Evolutionary conservation across 768 basidiomycete genomes (phyloP).

Genomic region (Russula virescens): DNA sequence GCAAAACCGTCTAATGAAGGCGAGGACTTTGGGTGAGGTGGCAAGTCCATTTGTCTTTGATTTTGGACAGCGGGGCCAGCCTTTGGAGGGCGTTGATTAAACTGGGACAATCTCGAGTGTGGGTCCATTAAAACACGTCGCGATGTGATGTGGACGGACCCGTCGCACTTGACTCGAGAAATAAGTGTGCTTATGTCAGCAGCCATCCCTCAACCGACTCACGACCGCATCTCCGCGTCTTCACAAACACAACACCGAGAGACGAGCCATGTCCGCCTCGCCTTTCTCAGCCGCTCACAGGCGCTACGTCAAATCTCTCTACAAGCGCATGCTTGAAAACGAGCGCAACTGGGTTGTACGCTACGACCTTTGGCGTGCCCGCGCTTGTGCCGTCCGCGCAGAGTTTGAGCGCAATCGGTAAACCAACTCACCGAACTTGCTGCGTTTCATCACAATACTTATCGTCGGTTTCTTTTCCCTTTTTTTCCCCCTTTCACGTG

Average conservation of each 20-base stretch:
- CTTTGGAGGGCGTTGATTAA: slow-evolving; percentile 66
- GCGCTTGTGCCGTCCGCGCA: slow-evolving; percentile 82
- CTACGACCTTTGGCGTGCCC: slow-evolving; percentile 78
- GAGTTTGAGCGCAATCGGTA: slow-evolving; percentile 92
- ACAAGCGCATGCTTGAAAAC: slow-evolving; percentile 81
- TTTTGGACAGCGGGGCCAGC: slow-evolving; percentile 50
- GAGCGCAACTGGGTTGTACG: slow-evolving; percentile 86
- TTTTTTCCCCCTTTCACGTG: background rate
- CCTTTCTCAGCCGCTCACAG: slow-evolving; percentile 72
- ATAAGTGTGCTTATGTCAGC: background rate
- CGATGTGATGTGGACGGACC: too few species aligned
- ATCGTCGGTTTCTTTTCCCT: background rate
- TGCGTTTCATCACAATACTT: background rate
- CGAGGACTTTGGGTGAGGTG: slow-evolving; percentile 29
- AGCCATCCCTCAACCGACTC: background rate
- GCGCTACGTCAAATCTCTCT: slow-evolving; percentile 86
- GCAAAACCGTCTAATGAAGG: slow-evolving; percentile 41
- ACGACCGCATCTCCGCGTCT: too few species aligned
- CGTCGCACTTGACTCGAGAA: too few species aligned
- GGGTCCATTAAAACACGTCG: slow-evolving; percentile 57
- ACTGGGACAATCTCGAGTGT: slow-evolving; percentile 69
- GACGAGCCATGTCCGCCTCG: slow-evolving; percentile 45
- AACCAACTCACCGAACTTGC: background rate
- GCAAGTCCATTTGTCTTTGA: slow-evolving; percentile 40
- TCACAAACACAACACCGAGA: background rate